Evolutionary conservation across 306 rosid species (phyloP).

Genomic region (Nissolia schottii): DNA sequence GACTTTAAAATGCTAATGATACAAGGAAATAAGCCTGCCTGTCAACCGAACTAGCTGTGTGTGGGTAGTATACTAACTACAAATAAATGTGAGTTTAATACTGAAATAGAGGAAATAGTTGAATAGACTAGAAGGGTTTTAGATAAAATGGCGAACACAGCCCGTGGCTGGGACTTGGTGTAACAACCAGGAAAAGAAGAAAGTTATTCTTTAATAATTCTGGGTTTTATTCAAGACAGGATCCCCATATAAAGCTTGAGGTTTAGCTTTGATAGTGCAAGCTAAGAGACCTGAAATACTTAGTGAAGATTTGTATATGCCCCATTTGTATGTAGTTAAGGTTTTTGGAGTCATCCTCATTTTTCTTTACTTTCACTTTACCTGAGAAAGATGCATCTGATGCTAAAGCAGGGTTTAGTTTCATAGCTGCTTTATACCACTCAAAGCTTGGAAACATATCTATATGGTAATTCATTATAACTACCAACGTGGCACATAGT

Average conservation of each 20-base stretch:
- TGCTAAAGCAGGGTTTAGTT: background rate
- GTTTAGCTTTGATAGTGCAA: no score
- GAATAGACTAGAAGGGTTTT: no score
- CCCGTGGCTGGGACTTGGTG: background rate
- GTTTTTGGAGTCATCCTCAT: background rate
- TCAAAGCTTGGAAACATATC: background rate
- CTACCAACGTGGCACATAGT: background rate
- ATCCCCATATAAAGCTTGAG: no score
- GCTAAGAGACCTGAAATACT: background rate
- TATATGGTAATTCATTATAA: background rate
- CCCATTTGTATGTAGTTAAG: background rate
- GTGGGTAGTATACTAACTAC: background rate
- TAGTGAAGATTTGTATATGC: background rate
- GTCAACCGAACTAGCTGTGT: background rate
- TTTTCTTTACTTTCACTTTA: background rate
- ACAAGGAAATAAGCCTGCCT: no score
- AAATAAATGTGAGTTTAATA: background rate
- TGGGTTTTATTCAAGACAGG: no score
- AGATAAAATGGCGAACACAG: no score
- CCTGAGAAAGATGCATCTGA: conserved; percentile 7
- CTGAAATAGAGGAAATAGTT: background rate
- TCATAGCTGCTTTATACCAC: conserved; percentile 13
- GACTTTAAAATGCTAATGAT: no score
- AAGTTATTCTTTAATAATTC: no score
- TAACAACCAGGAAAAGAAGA: no score